Evolutionary conservation across 208 protist genomes (phyloP).

Genomic region (Trichomonas vaginalis): DNA sequence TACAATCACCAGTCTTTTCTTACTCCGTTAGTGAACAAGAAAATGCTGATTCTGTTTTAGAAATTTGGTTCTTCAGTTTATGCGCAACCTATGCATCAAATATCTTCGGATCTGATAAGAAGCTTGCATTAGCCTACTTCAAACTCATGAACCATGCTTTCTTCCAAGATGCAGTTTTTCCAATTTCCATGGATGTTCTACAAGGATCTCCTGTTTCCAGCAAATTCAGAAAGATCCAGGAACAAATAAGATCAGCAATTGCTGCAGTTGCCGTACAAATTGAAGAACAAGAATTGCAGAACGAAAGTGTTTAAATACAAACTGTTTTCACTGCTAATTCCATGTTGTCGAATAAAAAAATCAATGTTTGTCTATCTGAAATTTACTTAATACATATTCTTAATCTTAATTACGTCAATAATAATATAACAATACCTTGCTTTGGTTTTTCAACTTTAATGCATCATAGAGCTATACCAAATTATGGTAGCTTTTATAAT

Average conservation of each 20-base stretch:
- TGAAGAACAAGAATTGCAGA: background rate
- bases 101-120: background rate
- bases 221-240: background rate
- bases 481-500: no score
- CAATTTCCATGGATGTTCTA: background rate
- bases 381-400: no score
- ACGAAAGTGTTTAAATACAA: no score
- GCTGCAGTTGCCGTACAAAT: background rate
- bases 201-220: background rate
- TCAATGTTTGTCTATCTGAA: no score
- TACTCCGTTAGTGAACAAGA: background rate
- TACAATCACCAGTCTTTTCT: background rate
- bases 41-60: background rate
- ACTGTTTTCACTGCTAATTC: no score
- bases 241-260: background rate
- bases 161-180: background rate
- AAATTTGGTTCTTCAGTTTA: background rate
- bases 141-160: conserved; percentile 13
- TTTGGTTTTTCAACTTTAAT: no score
- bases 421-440: no score
- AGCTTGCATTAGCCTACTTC: background rate
- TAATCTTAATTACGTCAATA: no score
- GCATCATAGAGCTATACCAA: no score
- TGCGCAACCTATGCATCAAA: background rate
- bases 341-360: no score